Evolutionary conservation across 805 yeast species (phyloP).

Genomic region (Tetrapisispora nanseiensis): DNA sequence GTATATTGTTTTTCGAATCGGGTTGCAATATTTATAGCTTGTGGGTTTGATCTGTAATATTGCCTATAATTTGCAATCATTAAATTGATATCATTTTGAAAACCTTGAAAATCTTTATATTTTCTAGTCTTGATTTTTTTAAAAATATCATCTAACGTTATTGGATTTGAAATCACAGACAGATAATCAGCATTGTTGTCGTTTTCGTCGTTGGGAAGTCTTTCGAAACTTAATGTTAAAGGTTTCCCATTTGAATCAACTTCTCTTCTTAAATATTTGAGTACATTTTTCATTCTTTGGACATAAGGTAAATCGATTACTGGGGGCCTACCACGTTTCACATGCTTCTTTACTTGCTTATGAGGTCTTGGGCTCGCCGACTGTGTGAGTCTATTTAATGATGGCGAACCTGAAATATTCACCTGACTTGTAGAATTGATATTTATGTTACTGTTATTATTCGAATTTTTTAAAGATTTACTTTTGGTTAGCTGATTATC

Average conservation of each 20-base stretch:
- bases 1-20: conserved; percentile 53
- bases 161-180: conserved; percentile 45
- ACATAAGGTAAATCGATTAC: conserved; percentile 46
- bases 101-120: conserved; percentile 65
- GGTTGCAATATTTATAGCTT: conserved; percentile 51
- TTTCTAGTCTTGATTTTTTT: conserved; percentile 78
- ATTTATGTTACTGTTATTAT: background rate
- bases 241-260: conserved; percentile 42
- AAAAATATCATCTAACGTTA: conserved; percentile 63
- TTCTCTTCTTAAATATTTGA: conserved; percentile 72
- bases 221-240: conserved; percentile 63
- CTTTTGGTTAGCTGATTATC: background rate
- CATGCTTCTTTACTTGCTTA: conserved; percentile 16
- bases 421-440: background rate
- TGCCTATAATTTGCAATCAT: conserved; percentile 67
- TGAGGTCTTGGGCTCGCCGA: conserved; percentile 19
- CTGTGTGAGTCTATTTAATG: background rate
- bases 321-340: conserved; percentile 30
- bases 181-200: conserved; percentile 30
- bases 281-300: conserved; percentile 77
- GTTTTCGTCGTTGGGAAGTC: conserved; percentile 52
- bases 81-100: conserved; percentile 63
- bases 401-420: conserved; percentile 3
- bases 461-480: conserved; percentile 1
- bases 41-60: conserved; percentile 50